Base-by-base conservation (phyloP, 108 stramenopile genomes). In the Aurantiochytrium sp. region DNA sequence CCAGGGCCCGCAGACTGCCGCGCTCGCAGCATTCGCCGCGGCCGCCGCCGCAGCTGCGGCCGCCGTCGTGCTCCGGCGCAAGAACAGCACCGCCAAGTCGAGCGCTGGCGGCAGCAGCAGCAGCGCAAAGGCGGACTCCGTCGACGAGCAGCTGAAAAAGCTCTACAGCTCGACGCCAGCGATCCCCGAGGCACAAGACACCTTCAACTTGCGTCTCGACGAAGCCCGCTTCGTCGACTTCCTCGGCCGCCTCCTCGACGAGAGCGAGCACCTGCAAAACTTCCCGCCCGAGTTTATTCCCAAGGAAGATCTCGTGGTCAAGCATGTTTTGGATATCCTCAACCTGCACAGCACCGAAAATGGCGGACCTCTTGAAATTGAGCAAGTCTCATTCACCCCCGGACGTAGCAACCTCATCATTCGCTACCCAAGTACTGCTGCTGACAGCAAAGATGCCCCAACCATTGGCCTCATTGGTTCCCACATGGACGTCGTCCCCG, bases 401-500 rank as follows among this genome's bases (percentile, higher is more conserved):
- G 93, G 94, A 18, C 89, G 94, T 14, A 92, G 94, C 83, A 95
- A 95, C 71, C 43, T 95, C 44, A 93, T 94, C 60, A 92, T 95
- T 87, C 93, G 91, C 45, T 95, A 93, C 90, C 92, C 90, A 44
- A 92, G 92, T 44, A 89, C 58, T 60, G 25, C 58, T 60, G 25
- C 25, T 10, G 18, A 69, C 25, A 90, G 87, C 87, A 90, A 91
- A 14, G 91, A 89, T 44, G 92, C 87, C 59, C 87, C 88, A 21
- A 93, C 92, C 21, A 91, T 92, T 25, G 92, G 93, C 57, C 93
- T 95, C 69, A 92, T 95, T 21, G 94, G 94, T 3, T 90, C 90
- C 60, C 94, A 94, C 89, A 58, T 94, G 91, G 94, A 94, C 64
- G 94, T 94, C 6, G 94, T 94, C 19, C 93, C 94, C 53, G 94